Base-by-base conservation (phyloP, 805 yeast species). In the Hermanozyma aechmeae region DNA sequence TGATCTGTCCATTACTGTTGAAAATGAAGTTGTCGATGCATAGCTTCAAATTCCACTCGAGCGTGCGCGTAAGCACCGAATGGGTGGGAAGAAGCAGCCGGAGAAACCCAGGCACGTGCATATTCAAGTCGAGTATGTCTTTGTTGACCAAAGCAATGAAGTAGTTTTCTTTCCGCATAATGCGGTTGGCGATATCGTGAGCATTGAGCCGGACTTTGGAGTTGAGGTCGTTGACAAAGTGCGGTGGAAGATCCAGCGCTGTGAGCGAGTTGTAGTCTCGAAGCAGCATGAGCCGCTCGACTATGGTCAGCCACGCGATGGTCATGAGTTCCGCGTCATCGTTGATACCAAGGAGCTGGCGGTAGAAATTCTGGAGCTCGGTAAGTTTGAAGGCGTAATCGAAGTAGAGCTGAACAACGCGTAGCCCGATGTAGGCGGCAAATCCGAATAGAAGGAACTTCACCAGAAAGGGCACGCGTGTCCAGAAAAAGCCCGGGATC, bases 91-190 rank as follows among this genome's bases (percentile, higher is more conserved):
- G 39, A n/a, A 45, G 18, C 6, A 33, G 32, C 28, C 22, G 12
- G 14, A 45, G 20, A 19, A 45, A 22, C n/a, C 38, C 34, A 12
- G 34, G 48, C 12, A 27, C 42, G 15, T 32, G 85, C 11, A 42
- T 49, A 0, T 80, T 65, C 15, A 83, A 57, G 44, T 81, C 80
- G 24, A 89, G 55, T 1, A 89, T 59, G 34, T 81, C 74, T 41
- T 77, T 82, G 53, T 85, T 87, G 45, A 83, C 76, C 40, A 92
- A 56, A 1, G 96, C 96, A 48, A 92, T 85, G 66, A 86, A 68
- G 51, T 87, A 92, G 49, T 92, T 92, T 36, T 92, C 98, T 41
- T 78, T 83, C 35, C 99, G 65, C 98, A 92, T 87, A 32, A 92
- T 81, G 34, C 98, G 65, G 49, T 92, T 93, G 10, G 96, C 97